Base-by-base conservation (phyloP, 768 basidiomycete species). In the Stropharia rugosoannulata region DNA sequence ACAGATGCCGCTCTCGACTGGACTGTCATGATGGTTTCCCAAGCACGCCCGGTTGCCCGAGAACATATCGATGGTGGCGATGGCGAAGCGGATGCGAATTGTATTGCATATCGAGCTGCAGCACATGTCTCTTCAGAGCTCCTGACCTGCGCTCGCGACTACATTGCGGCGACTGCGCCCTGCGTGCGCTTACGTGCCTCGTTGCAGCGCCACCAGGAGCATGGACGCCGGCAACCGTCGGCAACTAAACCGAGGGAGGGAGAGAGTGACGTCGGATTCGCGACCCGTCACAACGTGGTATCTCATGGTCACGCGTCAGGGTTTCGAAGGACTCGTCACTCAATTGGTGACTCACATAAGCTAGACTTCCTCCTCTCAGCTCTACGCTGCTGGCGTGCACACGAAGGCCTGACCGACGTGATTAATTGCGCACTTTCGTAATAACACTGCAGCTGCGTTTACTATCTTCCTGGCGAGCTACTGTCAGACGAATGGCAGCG, bases 211-310 rank as follows among this genome's bases (percentile, higher is more conserved):
- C 16, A 22, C 42, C 18, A 29, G 18, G 41, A 11, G 27, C 49
- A 35, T 49, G 18, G 54, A 56, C 49, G 51, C 55, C 53, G 40
- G 29, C 11, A 25, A 49, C 38, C 59, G 43, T 49, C 51, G 50
- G 51, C 57, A 49, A 39, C 36, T 49, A 37, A 46, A 36, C 16
- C 36, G 22, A 19, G 13, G n/a, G n/a, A 22, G 16, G n/a, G 50
- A 47, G 51, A 49, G 53, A 57, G 29, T 32, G 29, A 32, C 9
- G 29, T 10, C 53, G 51, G 18, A 56, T 35, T 62, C 63, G 63
- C 63, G 63, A 58, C 43, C 9, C 22, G 67, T 66, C 63, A 68
- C 66, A 49, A 16, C 51, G 58, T 56, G 54, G 59, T 54, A 47
- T 19, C 11, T 58, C 49, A 18, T 49, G 46, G 60, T 63, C 54